Base-by-base conservation (phyloP, 306 rosid genomes). In the Prunus mume region DNA sequence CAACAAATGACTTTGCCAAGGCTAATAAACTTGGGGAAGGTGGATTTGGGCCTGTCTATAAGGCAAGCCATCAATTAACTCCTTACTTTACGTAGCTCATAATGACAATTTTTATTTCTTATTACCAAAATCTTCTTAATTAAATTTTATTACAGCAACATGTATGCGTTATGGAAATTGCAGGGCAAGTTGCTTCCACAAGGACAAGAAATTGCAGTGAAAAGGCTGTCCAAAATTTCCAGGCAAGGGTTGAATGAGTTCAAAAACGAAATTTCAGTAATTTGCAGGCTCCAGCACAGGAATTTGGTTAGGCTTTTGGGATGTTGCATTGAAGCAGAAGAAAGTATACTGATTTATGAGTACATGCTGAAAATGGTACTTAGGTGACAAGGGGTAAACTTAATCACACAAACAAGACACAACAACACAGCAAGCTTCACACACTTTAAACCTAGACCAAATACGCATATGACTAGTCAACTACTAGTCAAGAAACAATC, bases 241-340 rank as follows among this genome's bases (percentile, higher is more conserved):
- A 52, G 46, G 63, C 73, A 76, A 66, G 79, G 73, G 9, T 30
- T 41, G 25, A 52, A 34, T 28, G 79, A 76, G 73, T 76, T 76
- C 79, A 66, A 28, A 18, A 76, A 76, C 0, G 73, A 76, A 27
- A 34, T 76, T 9, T 65, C 73, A 1, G 7, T 76, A 9, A 76
- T 76, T 25, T 76, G 66, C 67, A 76, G 66, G 66, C 79, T 76
- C 19, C 66, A 76, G 4, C 79, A 76, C 52, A 54, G 73, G 25
- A 76, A 66, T 52, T 76, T 76, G 55, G 79, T 66, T 51, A 76
- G 56, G 57, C 72, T 76, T 66, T 66, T 76, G 73, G 73, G 67
- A 25, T 66, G 79, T 52, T 66, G 79, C 79, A 76, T 61, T 22
- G 79, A 76, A 52, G 65, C 65, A 38, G 65, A 76, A 54, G 73